Evolutionary conservation across 2,329 filamentous ascomycete genomes (phyloP).

Genomic region (Fusarium piperis): DNA sequence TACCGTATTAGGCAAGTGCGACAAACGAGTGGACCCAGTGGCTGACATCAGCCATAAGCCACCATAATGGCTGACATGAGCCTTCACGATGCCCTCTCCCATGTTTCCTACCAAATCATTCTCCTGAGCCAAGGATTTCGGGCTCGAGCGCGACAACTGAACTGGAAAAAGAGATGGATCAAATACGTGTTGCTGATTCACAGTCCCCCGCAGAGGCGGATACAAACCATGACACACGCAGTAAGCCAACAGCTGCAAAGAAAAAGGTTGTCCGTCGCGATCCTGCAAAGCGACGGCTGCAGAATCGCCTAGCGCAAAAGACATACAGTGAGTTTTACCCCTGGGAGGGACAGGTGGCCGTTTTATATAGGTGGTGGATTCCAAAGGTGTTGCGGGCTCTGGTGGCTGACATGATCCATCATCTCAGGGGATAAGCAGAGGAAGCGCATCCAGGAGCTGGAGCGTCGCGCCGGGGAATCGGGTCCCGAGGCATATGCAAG

Average conservation of each 20-base stretch:
- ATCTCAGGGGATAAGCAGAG: conserved; percentile 43
- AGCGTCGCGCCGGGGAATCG: conserved; percentile 31
- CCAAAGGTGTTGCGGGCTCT: not conserved
- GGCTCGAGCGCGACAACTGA: not conserved
- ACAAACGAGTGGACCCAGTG: conserved; percentile 18
- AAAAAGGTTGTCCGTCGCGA: conserved; percentile 34
- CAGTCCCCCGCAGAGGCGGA: not conserved
- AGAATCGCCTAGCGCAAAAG: conserved; percentile 60
- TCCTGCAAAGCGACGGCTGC: conserved; percentile 39
- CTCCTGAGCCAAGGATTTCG: not conserved
- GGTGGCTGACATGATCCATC: conserved; percentile 40
- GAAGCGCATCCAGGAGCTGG: conserved; percentile 41
- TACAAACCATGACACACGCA: not conserved
- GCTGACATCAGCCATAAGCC: conserved; percentile 41
- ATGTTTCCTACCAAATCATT: not conserved
- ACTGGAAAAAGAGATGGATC: conserved; percentile 22
- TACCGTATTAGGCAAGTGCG: conserved; percentile 4
- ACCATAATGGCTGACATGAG: conserved; percentile 25
- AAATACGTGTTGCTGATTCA: not conserved
- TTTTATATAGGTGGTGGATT: conserved; percentile 2
- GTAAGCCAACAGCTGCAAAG: conserved; percentile 5
- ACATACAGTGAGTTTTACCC: conserved; percentile 51
- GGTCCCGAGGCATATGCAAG: not conserved
- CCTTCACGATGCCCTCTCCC: not conserved
- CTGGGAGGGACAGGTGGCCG: no score